Percentiles rank a stretch among this genome's conserved stretches.
phyloP scores from a whole-genome alignment of 2,329 filamentous ascomycete genomes.

The Penicillium sp. region DNA sequence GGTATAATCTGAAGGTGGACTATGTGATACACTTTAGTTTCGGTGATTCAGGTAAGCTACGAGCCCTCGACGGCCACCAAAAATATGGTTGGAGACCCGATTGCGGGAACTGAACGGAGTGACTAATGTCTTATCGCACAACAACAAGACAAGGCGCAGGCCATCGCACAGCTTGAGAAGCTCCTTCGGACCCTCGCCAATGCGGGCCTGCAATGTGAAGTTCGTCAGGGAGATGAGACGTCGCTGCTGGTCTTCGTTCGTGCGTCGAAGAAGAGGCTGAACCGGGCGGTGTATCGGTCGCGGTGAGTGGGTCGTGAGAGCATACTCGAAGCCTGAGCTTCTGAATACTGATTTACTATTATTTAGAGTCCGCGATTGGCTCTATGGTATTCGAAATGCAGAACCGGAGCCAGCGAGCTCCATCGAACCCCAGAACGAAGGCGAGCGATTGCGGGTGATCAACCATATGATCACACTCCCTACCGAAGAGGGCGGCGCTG shows the following conservation, averaged over 20 bases:
- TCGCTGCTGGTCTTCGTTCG: slow-evolving; percentile 85
- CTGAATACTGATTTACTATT: neutral
- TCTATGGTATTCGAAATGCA: slow-evolving; percentile 82
- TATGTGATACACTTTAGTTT: slow-evolving; percentile 85
- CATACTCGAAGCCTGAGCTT: neutral
- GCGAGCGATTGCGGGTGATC: slow-evolving; percentile 84
- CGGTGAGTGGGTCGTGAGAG: slow-evolving; percentile 52
- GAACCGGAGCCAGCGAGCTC: slow-evolving; percentile 71
- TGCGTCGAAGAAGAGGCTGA: slow-evolving; percentile 75
- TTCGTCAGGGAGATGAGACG: slow-evolving; percentile 75
- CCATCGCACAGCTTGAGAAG: slow-evolving; percentile 75
- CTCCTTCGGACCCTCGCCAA: slow-evolving; percentile 74
- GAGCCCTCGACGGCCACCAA: neutral
- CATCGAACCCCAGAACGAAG: slow-evolving; percentile 82
- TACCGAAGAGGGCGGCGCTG: slow-evolving; percentile 74
- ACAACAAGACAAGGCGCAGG: slow-evolving; percentile 65
- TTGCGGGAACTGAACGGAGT: neutral
- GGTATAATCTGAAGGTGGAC: slow-evolving; percentile 73
- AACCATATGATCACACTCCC: slow-evolving; percentile 81
- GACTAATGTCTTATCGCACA: slow-evolving; percentile 6
- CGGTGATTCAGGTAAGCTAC: slow-evolving; percentile 62
- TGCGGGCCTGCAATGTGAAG: slow-evolving; percentile 83
- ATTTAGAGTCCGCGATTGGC: slow-evolving; percentile 87
- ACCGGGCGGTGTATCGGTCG: slow-evolving; percentile 81
- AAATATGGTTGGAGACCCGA: neutral